Conservation (phyloP, 306 rosid genomes). For the Echinosophora koreensis region DNA sequence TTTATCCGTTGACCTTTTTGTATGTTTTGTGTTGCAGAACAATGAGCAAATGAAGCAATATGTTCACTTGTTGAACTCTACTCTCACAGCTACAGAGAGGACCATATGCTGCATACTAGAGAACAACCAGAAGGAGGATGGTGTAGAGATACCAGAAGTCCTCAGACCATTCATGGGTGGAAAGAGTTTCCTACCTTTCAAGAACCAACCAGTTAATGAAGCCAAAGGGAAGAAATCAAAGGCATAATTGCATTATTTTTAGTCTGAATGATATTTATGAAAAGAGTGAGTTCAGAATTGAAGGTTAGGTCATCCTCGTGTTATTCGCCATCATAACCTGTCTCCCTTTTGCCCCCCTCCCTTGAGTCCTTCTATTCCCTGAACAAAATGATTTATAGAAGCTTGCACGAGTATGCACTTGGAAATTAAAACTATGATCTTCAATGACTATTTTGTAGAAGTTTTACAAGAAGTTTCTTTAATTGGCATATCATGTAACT, state of each 20-base stretch:
- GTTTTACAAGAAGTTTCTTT: slow-evolving; percentile 1
- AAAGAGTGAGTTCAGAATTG: slow-evolving; percentile 47
- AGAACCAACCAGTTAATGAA: slow-evolving; percentile 63
- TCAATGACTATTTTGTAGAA: background rate
- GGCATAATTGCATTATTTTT: slow-evolving; percentile 71
- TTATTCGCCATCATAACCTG: slow-evolving; percentile 32
- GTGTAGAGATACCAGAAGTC: slow-evolving; percentile 85
- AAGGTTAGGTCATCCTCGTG: slow-evolving; percentile 25
- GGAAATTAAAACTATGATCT: background rate
- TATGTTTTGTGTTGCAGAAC: slow-evolving; percentile 62
- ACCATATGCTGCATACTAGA: slow-evolving; percentile 95
- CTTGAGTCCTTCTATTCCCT: background rate
- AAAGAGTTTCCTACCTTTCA: slow-evolving; percentile 83
- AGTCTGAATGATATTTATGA: slow-evolving; percentile 47
- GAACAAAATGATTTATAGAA: slow-evolving; percentile 29
- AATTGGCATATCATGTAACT: slow-evolving; percentile 36
- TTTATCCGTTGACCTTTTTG: slow-evolving; percentile 35
- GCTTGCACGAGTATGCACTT: slow-evolving; percentile 24
- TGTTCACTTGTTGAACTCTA: slow-evolving; percentile 87
- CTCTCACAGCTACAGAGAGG: slow-evolving; percentile 98
- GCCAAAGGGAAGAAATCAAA: slow-evolving; percentile 98
- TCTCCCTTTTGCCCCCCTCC: background rate
- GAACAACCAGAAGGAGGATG: slow-evolving; percentile 90
- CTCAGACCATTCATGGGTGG: slow-evolving; percentile 82
- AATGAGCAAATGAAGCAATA: slow-evolving; percentile 87